phyloP scores from a whole-genome alignment of 768 basidiomycete species.

The Russula foetens region DNA sequence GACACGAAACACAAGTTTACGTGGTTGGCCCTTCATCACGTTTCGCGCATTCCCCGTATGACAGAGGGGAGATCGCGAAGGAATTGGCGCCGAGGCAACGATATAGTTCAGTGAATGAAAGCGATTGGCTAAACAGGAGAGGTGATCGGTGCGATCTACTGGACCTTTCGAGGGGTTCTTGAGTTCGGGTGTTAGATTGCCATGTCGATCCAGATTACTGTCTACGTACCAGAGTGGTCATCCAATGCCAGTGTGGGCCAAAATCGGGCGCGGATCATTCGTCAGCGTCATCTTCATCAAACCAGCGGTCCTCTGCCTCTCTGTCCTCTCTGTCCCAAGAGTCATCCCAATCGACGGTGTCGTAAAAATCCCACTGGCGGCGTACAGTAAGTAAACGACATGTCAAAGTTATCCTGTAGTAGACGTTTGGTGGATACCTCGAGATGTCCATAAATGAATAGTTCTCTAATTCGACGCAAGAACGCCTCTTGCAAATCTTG shows the following conservation, averaged over 20 bases:
- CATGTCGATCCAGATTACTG: not conserved
- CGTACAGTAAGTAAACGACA: slow-evolving; percentile 1
- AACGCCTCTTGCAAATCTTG: slow-evolving; percentile 35
- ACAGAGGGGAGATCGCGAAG: not conserved
- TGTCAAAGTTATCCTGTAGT: not conserved
- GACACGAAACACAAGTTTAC: not conserved
- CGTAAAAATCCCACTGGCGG: slow-evolving; percentile 58
- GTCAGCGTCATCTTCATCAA: slow-evolving; percentile 65
- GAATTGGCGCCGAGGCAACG: not conserved
- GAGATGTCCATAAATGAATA: slow-evolving; percentile 67
- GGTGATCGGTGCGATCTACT: not conserved
- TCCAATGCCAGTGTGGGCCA: no score
- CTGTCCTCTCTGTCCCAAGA: slow-evolving; percentile 52
- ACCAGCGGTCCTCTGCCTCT: slow-evolving; percentile 64
- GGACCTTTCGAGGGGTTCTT: not conserved
- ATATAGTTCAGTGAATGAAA: not conserved
- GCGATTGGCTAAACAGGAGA: not conserved
- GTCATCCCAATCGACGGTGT: slow-evolving; percentile 69
- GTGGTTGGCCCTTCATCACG: not conserved
- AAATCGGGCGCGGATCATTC: slow-evolving; percentile 25
- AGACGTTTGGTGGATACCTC: slow-evolving; percentile 41
- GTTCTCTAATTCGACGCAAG: slow-evolving; percentile 54
- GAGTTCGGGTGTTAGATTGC: not conserved
- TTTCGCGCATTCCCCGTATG: not conserved
- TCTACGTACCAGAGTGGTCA: not conserved